Percentiles rank a stretch among this genome's conserved stretches.
Evolutionary conservation across 257 asterid species (phyloP).

Genomic region (Solanum chiquidenum): DNA sequence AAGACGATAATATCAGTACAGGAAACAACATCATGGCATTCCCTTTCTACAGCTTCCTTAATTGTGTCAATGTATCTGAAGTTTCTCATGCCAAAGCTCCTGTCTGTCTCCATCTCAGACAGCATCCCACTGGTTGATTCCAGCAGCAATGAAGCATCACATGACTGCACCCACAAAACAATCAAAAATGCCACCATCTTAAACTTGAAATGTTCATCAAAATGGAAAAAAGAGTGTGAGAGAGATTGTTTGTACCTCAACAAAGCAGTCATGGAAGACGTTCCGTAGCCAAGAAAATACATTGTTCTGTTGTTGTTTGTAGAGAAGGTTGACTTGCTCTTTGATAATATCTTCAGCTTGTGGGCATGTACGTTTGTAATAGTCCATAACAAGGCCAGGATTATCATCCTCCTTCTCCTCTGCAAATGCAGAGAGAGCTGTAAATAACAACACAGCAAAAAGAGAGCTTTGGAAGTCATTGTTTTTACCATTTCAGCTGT

Average conservation of each 20-base stretch:
- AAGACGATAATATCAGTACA: conserved; percentile 83
- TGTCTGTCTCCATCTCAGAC: conserved; percentile 79
- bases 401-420: conserved; percentile 3
- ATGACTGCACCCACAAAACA: conserved; percentile 49
- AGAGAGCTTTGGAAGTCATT: conserved; percentile 34
- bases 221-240: not conserved
- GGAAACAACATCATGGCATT: conserved; percentile 86
- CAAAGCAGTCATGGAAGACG: conserved; percentile 94
- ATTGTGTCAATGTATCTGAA: conserved; percentile 72
- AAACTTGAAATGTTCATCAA: not conserved
- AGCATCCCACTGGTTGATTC: conserved; percentile 72
- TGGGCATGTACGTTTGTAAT: conserved; percentile 73
- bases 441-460: conserved; percentile 22
- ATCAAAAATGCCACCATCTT: not conserved
- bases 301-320: conserved; percentile 95
- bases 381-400: conserved; percentile 52
- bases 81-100: conserved; percentile 95
- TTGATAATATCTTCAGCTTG: conserved; percentile 88
- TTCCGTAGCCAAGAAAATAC: conserved; percentile 95
- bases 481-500: not conserved
- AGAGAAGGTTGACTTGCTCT: conserved; percentile 83
- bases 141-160: conserved; percentile 87
- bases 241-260: conserved; percentile 36
- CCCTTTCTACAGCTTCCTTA: conserved; percentile 82
- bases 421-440: conserved; percentile 23